phyloP scores from a whole-genome alignment of 2,329 filamentous ascomycete genomes.

The Talaromyces pinophilus region DNA sequence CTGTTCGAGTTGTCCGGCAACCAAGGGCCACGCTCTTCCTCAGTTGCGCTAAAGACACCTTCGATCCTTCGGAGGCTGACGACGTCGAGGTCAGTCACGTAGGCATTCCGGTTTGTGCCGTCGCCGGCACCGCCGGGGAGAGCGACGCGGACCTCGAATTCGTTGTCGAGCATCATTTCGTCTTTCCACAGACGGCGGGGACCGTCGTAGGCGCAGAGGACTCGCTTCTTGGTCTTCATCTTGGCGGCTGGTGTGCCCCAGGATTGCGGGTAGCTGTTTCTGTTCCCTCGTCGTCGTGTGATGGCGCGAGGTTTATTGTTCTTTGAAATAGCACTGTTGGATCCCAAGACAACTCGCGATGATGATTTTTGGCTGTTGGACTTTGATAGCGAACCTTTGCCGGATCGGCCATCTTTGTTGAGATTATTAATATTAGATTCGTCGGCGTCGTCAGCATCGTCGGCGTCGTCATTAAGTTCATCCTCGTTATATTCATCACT shows the following conservation, averaged over 20 bases:
- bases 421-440: conserved; percentile 18
- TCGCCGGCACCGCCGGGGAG: conserved; percentile 74
- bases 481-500: conserved; percentile 50
- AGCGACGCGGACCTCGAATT: conserved; percentile 87
- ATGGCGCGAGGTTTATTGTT: conserved; percentile 67
- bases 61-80: conserved; percentile 87
- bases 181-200: conserved; percentile 88
- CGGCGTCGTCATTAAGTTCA: conserved; percentile 53
- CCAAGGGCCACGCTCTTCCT: conserved; percentile 87
- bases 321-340: conserved; percentile 49
- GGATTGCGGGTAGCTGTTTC: conserved; percentile 87
- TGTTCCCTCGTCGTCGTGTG: conserved; percentile 76
- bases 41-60: conserved; percentile 74
- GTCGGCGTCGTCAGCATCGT: conserved; percentile 6
- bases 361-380: conserved; percentile 53
- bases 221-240: conserved; percentile 98
- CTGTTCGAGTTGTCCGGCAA: conserved; percentile 43
- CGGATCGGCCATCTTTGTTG: conserved; percentile 43
- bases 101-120: conserved; percentile 78
- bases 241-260: conserved; percentile 92
- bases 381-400: conserved; percentile 51
- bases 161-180: conserved; percentile 96
- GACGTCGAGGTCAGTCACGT: conserved; percentile 90
- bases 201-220: conserved; percentile 90
- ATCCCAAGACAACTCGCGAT: conserved; percentile 54